Evolutionary conservation across 805 yeast species (phyloP), one percentile per base, ranked within the genome.

Genomic region (Saturnispora besseyi): DNA sequence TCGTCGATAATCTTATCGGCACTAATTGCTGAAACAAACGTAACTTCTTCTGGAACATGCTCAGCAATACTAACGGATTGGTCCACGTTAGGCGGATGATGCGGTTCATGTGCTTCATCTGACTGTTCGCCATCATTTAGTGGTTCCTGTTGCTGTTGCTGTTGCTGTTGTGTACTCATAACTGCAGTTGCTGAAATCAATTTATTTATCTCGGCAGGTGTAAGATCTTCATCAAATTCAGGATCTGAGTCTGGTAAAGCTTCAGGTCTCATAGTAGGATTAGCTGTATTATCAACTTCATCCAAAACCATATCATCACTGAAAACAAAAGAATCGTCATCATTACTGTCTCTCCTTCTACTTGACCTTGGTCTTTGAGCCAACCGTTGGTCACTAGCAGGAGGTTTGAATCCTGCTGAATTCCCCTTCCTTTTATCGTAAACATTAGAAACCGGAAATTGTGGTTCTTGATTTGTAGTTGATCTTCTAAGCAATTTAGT

Each of bases 11-110:
- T 63, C 9, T 74, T 67, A 33, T 76, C 77, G 0, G 89, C 89
- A 9, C 76, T 77, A 55, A 77, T 77, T 1, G 89, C 87, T 48
- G 81, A 76, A 37, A 81, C 82, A 66, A 83, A 83, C 18, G 59
- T 55, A 18, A 64, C 65, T 8, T 51, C 58, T 24, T 56, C 54
- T 0, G 68, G 68, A 32, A 63, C 43, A 13, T 28, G 33, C 12
- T 37, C 37, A 10, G 43, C 48, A 43, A 8, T 51, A 55, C 15
- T 60, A 50, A 26, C 56, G 51, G 13, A 49, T 45, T 10, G 52
- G 37, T 46, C 30, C 21, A 21, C 24, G 11, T 8, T n/a, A 30
- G 37, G 8, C 10, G 13, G 12, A 5, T 33, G 15, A 3, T 5
- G 24, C 9, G 15, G 28, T 26, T 44, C 18, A 1, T 7, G 10